These are phyloP conservation scores for Cyberlindnera japonica DNA, from an alignment of 805 yeast genomes.

Conservation along the genomic window DNA sequence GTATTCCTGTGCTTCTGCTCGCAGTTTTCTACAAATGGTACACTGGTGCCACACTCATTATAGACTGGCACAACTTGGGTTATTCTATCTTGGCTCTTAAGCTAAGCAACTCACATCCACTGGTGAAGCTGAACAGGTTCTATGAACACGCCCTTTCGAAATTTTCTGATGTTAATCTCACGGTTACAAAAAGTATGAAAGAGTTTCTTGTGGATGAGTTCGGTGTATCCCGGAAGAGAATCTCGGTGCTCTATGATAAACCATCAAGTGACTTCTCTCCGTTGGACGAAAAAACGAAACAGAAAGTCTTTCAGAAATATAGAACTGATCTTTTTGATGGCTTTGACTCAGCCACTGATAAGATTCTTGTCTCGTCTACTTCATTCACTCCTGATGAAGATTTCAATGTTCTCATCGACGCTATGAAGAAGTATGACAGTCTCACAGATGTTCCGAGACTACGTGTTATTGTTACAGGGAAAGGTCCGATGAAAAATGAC, in stretches of 20 bases:
- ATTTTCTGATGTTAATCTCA: constrained; percentile 66
- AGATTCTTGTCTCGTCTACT: constrained; percentile 80
- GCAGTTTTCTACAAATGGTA: constrained; percentile 51
- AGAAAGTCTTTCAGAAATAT: constrained; percentile 33
- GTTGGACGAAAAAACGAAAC: constrained; percentile 17
- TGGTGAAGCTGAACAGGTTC: constrained; percentile 53
- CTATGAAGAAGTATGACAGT: constrained; percentile 49
- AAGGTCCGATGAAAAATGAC: constrained; percentile 73
- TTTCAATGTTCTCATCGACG: constrained; percentile 61
- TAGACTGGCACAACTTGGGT: constrained; percentile 97
- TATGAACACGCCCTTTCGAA: constrained; percentile 65
- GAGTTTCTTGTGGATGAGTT: constrained; percentile 53
- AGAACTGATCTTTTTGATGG: constrained; percentile 34
- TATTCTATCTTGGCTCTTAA: constrained; percentile 74
- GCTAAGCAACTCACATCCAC: constrained; percentile 47
- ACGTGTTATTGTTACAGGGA: constrained; percentile 86
- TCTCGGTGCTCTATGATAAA: constrained; percentile 76
- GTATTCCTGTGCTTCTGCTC: constrained; percentile 74
- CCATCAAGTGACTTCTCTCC: constrained; percentile 73
- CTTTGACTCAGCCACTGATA: constrained; percentile 40
- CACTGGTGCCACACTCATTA: constrained; percentile 57
- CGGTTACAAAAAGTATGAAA: constrained; percentile 79
- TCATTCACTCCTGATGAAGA: constrained; percentile 97
- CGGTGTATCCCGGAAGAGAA: constrained; percentile 42
- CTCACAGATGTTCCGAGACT: constrained; percentile 42